Percentiles rank a stretch among this genome's conserved stretches.
phyloP scores from a whole-genome alignment of 2,329 filamentous ascomycete species.

The Penicillium verrucosum region DNA sequence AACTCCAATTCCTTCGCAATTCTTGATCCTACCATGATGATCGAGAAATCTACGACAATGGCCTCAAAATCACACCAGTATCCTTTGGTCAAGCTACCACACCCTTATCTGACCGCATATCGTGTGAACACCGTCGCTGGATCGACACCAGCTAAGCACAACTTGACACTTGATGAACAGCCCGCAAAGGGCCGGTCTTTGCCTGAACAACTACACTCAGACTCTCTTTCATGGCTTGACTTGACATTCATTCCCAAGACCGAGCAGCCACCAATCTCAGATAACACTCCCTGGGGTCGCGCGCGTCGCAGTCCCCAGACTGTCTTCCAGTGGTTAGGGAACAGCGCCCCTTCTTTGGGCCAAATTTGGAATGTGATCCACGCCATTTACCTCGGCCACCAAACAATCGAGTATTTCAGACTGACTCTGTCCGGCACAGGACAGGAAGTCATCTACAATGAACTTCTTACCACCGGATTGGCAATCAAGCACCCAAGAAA shows the following conservation, averaged over 20 bases:
- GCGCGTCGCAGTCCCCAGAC: slow-evolving; percentile 45
- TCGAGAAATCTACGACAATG: slow-evolving; percentile 5
- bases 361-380: slow-evolving; percentile 50
- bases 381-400: slow-evolving; percentile 44
- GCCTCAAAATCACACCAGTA: slow-evolving; percentile 22
- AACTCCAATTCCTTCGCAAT: not conserved
- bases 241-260: slow-evolving; percentile 23
- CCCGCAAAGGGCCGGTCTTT: slow-evolving; percentile 28
- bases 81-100: slow-evolving; percentile 46
- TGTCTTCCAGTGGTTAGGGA: slow-evolving; percentile 41
- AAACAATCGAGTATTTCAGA: slow-evolving; percentile 46
- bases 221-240: slow-evolving; percentile 39
- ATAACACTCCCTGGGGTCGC: slow-evolving; percentile 43
- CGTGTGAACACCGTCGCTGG: slow-evolving; percentile 32
- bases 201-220: slow-evolving; percentile 40
- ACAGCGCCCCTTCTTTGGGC: slow-evolving; percentile 39
- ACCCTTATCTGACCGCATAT: slow-evolving; percentile 48
- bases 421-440: slow-evolving; percentile 38
- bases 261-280: slow-evolving; percentile 18
- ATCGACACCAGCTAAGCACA: slow-evolving; percentile 27
- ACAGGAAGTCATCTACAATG: slow-evolving; percentile 36
- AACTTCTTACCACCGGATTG: slow-evolving; percentile 38
- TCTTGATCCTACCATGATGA: not conserved
- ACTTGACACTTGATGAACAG: slow-evolving; percentile 37
- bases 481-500: slow-evolving; percentile 24